Base-by-base conservation (phyloP, 1,284 basidiomycete genomes). In the Agroathelia rolfsii region DNA sequence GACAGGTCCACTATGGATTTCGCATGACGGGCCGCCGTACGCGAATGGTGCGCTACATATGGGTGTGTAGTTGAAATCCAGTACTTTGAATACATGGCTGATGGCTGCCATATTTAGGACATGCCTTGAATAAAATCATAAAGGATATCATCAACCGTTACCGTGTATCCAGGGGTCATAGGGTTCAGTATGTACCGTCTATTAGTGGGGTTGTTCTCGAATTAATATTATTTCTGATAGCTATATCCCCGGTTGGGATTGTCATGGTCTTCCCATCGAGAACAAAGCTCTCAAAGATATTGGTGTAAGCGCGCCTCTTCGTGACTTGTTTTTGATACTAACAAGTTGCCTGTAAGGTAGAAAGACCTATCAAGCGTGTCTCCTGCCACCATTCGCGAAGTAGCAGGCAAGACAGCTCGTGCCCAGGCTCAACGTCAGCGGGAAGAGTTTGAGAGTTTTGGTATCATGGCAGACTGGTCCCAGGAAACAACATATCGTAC, bases 1-100 rank as follows among this genome's bases (percentile, higher is more conserved):
- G 16, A 56, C 67, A 15, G 71, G 80, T 3, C 69, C 76, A 1
- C 49, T 76, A 28, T 97, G 92, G 51, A 78, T 96, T 15, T 65
- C 95, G 30, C 93, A 95, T 48, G 95, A 98, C 53, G 95, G 95
- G 0, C 95, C 95, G 14, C 95, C 94, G 0, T 98, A 98, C 49
- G 95, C 95, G 1, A 98, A 98, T 52, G 95, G 95, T 1, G 72
- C 86, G 47, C 61, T 99, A 28, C 95, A 99, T 51, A 92, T 94
- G 66, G 94, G 92, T 90, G 43, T 42, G 68, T 49, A 5, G 23
- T 39, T 10, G 16, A 16, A n/a, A 27, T 21, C n/a, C 26, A 15
- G 13, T 22, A 13, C 15, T 28, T 12, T 32, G 30, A 8, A 17
- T 25, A 21, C 25, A 24, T 25, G 15, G 19, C 21, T 25, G 30